Base-by-base conservation (phyloP, 2,329 filamentous ascomycete genomes). In the Diaporthe batatas region DNA sequence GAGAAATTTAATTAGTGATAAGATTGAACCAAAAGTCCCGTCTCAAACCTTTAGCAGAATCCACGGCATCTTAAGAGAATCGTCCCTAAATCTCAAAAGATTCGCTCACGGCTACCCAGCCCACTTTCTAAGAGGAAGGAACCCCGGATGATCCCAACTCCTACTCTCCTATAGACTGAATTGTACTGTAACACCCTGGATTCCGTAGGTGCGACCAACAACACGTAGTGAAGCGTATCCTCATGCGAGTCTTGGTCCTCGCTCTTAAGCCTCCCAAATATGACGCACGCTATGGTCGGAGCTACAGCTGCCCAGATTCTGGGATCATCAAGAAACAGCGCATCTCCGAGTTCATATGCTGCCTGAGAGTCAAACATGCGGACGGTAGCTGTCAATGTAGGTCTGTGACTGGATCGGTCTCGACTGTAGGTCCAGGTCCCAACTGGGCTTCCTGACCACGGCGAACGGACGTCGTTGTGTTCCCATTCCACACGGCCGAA, bases 401-500 rank as follows among this genome's bases (percentile, higher is more conserved):
- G 42, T 47, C 32, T 39, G 16, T 39, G 5, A 58, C 4, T 23
- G 21, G 65, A 44, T 3, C 3, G 14, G 29, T 54, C 67, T 7
- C 14, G 7, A 10, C 53, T 70, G 6, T 70, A 47, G 16, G 39
- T 67, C 62, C 62, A 67, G n/a, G 62, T 54, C 8, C n/a, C 34
- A 5, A 11, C 42, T 6, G 4, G 23, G 0, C 3, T 23, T 42
- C 10, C 16, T 54, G 4, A 42, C 71, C 71, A 72, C 1, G 53
- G 71, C 23, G 71, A 51, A 16, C 16, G 11, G 1, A 68, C 10
- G 3, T 44, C 64, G 0, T 57, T 6, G 23, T 8, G 5, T 16
- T 62, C 34, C 71, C 71, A 72, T 7, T 69, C 62, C 0, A 72
- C 54, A 1, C 16, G 8, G 14, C 18, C 29, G 21, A 70, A 70